Evolutionary conservation across 2,329 filamentous ascomycete species (phyloP), one percentile per base, ranked within the genome.

Genomic region (Rutstroemia sp.): DNA sequence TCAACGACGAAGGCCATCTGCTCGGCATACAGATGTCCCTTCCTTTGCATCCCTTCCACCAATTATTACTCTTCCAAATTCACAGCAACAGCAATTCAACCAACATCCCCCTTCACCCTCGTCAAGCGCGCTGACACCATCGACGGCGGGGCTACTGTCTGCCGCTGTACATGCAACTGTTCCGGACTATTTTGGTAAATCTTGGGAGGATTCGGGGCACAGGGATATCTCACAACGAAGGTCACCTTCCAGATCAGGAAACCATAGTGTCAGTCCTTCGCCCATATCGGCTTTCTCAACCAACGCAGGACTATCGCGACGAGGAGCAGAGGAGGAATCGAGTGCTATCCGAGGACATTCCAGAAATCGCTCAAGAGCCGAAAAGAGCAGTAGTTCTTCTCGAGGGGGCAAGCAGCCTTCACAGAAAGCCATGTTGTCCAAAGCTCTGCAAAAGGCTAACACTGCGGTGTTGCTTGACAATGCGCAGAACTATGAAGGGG

Each of bases 401-500:
- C 64, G 64, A 48, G 63, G 62, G 48, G 65, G 64, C 67, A 72
- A 77, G 60, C 73, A 73, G n/a, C 82, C 82, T 14, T 90, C 88
- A 1, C 88, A 97, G 70, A 97, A 96, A 75, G 88, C 86, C 10
- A 97, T 97, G 92, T 79, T 99, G 38, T 96, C 92, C n/a, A 89
- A 88, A 65, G 94, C 94, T 0, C 76, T 99, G 54, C 88, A 95
- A 69, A 96, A 96, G 73, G 94, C 94, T 50, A 96, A 99, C 68
- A 92, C 89, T 12, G 94, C 94, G 21, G 94, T 99, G 25, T 81
- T 96, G 63, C 81, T 99, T 42, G 94, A 99, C 73, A 97, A 96
- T 79, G 91, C 90, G 14, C 89, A 94, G 67, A 96, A 97, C 68
- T 92, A 94, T 61, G 89, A 92, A 69, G 91, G 89, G 42, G 94